phyloP scores from a whole-genome alignment of 2,329 filamentous ascomycete species.

The Phaeosphaeria sp. region DNA sequence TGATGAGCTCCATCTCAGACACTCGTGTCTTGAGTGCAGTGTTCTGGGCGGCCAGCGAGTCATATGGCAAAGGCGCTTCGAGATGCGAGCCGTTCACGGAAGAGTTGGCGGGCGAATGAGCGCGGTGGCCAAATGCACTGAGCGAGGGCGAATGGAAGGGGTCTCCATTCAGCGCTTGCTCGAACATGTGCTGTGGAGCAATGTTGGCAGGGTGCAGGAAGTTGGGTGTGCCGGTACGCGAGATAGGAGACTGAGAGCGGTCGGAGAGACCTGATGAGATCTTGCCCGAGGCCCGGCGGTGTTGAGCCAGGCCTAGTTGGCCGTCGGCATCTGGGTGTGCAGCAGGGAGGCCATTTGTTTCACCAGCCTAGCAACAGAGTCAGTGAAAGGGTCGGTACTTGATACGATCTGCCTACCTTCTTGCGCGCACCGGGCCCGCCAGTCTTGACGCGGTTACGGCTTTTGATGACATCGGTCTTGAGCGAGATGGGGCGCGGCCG shows the following conservation, averaged over 20 bases:
- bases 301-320: conserved; percentile 62
- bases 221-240: conserved; percentile 78
- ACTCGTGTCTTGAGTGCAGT: conserved; percentile 92
- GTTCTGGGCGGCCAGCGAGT: conserved; percentile 80
- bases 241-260: conserved; percentile 78
- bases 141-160: conserved; percentile 63
- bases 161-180: conserved; percentile 73
- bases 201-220: conserved; percentile 70
- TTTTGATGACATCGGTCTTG: conserved; percentile 99
- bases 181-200: conserved; percentile 79
- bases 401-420: conserved; percentile 65
- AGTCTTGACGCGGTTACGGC: conserved; percentile 96
- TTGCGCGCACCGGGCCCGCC: conserved; percentile 78
- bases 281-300: conserved; percentile 74
- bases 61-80: conserved; percentile 77
- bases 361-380: conserved; percentile 27
- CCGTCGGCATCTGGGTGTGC: conserved; percentile 63
- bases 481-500: conserved; percentile 91
- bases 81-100: conserved; percentile 67
- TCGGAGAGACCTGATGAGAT: conserved; percentile 74
- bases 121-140: conserved; percentile 50
- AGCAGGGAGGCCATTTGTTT: conserved; percentile 63
- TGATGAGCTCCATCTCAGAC: conserved; percentile 94
- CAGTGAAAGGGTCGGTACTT: conserved; percentile 8
- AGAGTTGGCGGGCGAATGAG: conserved; percentile 64